phyloP scores from a whole-genome alignment of 805 yeast genomes.

The Kazachstania psychrophila region DNA sequence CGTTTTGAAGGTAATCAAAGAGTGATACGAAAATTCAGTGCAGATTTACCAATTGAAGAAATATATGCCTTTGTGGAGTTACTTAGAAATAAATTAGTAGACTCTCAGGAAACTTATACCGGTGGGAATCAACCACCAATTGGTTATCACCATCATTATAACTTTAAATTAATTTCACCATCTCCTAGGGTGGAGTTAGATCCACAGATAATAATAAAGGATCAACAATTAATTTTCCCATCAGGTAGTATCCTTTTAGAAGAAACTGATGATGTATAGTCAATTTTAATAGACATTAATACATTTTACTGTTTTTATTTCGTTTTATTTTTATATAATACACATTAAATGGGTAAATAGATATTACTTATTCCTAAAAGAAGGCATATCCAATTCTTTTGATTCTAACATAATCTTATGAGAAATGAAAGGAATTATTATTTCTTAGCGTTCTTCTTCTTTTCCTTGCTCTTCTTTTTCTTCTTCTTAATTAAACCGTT shows the following conservation, averaged over 20 bases:
- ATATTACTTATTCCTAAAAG: no score
- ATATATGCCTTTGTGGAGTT: conserved; percentile 66
- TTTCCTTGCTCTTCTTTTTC: conserved; percentile 44
- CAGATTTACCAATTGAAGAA: conserved; percentile 44
- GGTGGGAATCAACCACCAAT: conserved; percentile 27
- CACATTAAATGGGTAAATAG: not conserved
- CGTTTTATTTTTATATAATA: no score
- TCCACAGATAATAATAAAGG: conserved; percentile 29
- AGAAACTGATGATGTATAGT: not conserved
- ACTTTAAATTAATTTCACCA: conserved; percentile 45
- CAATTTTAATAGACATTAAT: not conserved
- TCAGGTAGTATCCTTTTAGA: conserved; percentile 56
- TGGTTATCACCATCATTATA: conserved; percentile 38
- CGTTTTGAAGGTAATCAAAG: conserved; percentile 58
- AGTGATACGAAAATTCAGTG: conserved; percentile 39
- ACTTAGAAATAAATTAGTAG: conserved; percentile 24
- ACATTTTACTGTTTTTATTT: no score
- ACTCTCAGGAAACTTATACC: conserved; percentile 11
- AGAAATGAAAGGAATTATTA: no score
- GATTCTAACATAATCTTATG: no score
- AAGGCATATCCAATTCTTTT: no score
- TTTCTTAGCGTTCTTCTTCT: conserved; percentile 5
- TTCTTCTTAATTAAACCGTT: conserved; percentile 74
- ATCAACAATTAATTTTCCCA: conserved; percentile 47
- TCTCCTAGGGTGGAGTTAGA: conserved; percentile 46